phyloP scores from a whole-genome alignment of 495 filamentous ascomycete species.

The Entonaema liquescens region DNA sequence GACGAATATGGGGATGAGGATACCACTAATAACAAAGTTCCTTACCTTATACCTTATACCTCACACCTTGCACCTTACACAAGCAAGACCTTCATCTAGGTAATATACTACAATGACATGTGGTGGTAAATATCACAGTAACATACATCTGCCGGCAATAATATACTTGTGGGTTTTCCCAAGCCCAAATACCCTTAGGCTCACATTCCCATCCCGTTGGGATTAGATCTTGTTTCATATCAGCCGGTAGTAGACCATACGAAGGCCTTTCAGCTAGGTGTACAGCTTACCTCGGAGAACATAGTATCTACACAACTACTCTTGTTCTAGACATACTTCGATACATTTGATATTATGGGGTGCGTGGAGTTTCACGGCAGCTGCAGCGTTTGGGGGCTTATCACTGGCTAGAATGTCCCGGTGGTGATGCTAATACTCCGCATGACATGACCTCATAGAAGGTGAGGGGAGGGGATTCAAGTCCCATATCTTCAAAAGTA shows the following conservation, averaged over 20 bases:
- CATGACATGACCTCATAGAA: slow-evolving; percentile 23
- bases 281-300: background rate
- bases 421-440: slow-evolving; percentile 7
- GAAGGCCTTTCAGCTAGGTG: background rate
- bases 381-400: slow-evolving; percentile 21
- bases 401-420: slow-evolving; percentile 2
- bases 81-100: background rate
- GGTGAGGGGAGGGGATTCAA: too few relatives aligned
- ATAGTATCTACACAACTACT: too few relatives aligned
- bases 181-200: background rate
- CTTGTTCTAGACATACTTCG: background rate
- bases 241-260: background rate
- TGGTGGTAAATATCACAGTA: slow-evolving; percentile 1
- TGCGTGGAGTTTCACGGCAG: slow-evolving; percentile 28
- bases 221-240: background rate
- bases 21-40: background rate
- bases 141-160: background rate
- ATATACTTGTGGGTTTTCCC: background rate
- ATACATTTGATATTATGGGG: slow-evolving; percentile 13
- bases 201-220: background rate
- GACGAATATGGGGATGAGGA: background rate
- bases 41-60: too few relatives aligned
- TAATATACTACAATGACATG: background rate
- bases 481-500: too few relatives aligned
- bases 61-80: too few relatives aligned